Evolutionary conservation across 495 filamentous ascomycete genomes (phyloP), one percentile per base, ranked within the genome.

Genomic region (Amphirosellinia nigrospora): DNA sequence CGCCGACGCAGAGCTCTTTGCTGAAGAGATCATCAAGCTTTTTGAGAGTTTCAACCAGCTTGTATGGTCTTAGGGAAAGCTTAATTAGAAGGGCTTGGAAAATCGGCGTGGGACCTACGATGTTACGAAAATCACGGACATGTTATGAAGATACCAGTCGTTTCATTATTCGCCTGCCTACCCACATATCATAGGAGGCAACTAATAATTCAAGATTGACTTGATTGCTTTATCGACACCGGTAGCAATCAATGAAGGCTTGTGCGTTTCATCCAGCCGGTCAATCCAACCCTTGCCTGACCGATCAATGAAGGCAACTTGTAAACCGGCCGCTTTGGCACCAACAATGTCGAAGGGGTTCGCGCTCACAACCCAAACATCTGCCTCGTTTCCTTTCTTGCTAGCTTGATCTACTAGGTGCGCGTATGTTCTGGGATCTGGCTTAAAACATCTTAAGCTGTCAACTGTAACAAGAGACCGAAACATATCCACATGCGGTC

Each of bases 321-420:
- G 82, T 81, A 94, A 76, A 9, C 90, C 86, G 3, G 80, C 78
- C 8, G 76, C 74, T 62, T 79, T 79, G 11, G 86, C 85, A 4
- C 88, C 89, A 59, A 88, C 85, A n/a, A 93, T 81, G 75, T 96
- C 93, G 77, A 96, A 96, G 8, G 93, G 90, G 76, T 96, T 97
- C 8, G 87, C 85, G 71, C 87, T 92, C 23, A 96, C 84, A 9
- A 96, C 79, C 90, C 90, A 94, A 4, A 94, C 84, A 30, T 89
- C 83, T 0, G 72, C 75, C 78, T 82, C 81, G 21, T 83, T 71
- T 26, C 30, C 60, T 60, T 74, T 64, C 71, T 83, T 85, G 10
- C 86, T 88, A 13, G 86, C 80, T 53, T 85, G 84, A 66, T 80
- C 70, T 1, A 85, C 83, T 5, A 96, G 77, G 72, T 90, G 82